These are phyloP conservation scores for Wickerhamiella domercqiae DNA, from an alignment of 805 yeast genomes.

Conservation along the genomic window DNA sequence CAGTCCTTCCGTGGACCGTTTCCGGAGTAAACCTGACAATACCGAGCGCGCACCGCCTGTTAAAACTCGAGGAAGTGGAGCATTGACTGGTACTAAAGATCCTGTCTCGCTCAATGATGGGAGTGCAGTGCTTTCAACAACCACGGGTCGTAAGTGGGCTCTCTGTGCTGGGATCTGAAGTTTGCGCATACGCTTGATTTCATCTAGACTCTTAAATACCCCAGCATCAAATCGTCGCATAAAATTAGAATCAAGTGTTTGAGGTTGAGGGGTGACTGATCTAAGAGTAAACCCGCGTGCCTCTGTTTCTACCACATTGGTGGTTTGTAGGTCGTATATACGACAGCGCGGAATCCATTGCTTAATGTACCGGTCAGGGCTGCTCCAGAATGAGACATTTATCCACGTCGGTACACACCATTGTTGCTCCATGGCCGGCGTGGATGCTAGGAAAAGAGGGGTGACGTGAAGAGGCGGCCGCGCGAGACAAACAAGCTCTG, in stretches of 20 bases:
- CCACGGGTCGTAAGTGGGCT: not conserved
- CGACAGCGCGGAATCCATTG: conserved; percentile 88
- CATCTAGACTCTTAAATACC: conserved; percentile 28
- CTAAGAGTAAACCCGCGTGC: conserved; percentile 52
- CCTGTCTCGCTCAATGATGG: not conserved
- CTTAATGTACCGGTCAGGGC: conserved; percentile 29
- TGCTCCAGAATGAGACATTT: conserved; percentile 82
- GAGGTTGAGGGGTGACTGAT: conserved; percentile 29
- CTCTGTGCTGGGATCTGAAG: not conserved
- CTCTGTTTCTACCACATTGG: conserved; percentile 94
- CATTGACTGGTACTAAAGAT: not conserved
- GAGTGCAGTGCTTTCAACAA: not conserved
- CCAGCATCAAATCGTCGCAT: conserved; percentile 49
- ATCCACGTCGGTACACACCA: conserved; percentile 74
- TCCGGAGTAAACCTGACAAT: not conserved
- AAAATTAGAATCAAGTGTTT: conserved; percentile 21
- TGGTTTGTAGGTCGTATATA: conserved; percentile 92
- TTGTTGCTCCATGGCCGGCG: conserved; percentile 33
- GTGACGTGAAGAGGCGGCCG: conserved; percentile 87
- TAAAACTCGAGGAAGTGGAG: not conserved
- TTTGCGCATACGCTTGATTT: conserved; percentile 11
- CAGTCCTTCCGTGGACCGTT: not conserved
- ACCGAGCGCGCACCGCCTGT: conserved; percentile 1
- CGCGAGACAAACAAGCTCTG: conserved; percentile 77
- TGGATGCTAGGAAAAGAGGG: conserved; percentile 51